Percentiles rank a stretch among this genome's conserved stretches.
These are phyloP conservation scores for Lentinula guzmanii DNA, from an alignment of 768 basidiomycete species.

Conservation along the genomic window DNA sequence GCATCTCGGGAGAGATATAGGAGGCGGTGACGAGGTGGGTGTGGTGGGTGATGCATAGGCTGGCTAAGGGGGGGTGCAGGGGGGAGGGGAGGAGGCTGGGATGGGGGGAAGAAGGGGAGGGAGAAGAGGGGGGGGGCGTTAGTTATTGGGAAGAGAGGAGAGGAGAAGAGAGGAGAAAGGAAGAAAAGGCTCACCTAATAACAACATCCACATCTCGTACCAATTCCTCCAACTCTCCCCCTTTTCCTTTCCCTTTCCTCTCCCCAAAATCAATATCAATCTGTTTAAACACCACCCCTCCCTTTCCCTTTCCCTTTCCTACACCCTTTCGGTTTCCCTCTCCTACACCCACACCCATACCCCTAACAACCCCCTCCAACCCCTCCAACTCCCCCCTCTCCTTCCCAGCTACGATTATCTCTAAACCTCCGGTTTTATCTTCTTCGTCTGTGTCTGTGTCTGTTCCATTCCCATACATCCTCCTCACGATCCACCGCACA, in stretches of 20 bases:
- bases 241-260: constrained; percentile 21
- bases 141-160: background rate
- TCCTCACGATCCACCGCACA: constrained; percentile 62
- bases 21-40: constrained; percentile 90
- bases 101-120: background rate
- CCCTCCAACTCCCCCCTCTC: background rate
- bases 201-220: constrained; percentile 71
- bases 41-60: constrained; percentile 58
- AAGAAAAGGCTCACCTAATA: constrained; percentile 51
- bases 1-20: constrained; percentile 81
- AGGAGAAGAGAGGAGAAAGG: background rate
- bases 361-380: background rate
- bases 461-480: constrained; percentile 14
- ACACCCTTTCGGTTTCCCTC: too few species aligned
- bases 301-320: too few species aligned
- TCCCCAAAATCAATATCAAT: too few species aligned
- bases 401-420: constrained; percentile 46
- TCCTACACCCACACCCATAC: too few species aligned
- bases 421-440: constrained; percentile 21
- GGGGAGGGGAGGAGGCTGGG: constrained; percentile 72
- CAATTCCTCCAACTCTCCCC: constrained; percentile 35
- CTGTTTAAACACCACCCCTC: too few species aligned
- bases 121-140: background rate
- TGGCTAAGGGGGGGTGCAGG: constrained; percentile 67
- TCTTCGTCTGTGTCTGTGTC: too few species aligned